Base-by-base conservation (phyloP, 164 flowering plant genomes). In the Warburgia ugandensis region DNA sequence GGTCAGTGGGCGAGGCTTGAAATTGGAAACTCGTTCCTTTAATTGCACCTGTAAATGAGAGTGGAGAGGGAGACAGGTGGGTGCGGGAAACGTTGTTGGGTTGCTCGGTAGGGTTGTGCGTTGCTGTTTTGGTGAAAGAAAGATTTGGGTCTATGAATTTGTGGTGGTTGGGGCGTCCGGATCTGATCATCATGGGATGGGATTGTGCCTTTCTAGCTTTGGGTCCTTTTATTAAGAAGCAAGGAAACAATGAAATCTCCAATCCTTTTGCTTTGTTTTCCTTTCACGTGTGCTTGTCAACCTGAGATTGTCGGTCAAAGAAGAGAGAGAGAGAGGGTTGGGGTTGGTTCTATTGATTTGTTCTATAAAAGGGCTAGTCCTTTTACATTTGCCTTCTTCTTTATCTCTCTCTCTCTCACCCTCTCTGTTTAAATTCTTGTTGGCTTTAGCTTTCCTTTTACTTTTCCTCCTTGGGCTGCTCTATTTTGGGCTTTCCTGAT, bases 291-390 rank as follows among this genome's bases (percentile, higher is more conserved):
- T 22, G 57, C 16, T 30, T 53, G 57, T 42, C 57, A 53, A 31
- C 57, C 48, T 21, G 29, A n/a, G 41, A 45, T 63, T 71, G 86
- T 77, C 80, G 76, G 80, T 80, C 80, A 77, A 80, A 70, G 45
- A 52, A 40, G 25, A 28, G 20, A n/a, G 54, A 50, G 54, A 50
- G 20, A 22, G 36, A 21, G 49, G 27, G 3, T 30, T 31, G 42
- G 10, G 51, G 17, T 29, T 29, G 17, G 36, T n/a, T 48, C 35
- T 21, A 30, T 20, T 45, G 31, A n/a, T n/a, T n/a, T n/a, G 0
- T 35, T 53, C 57, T 53, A 53, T 42, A 53, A 58, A 64, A 64
- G 37, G 28, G 16, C 42, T 17, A 5, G 59, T 50, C 52, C 55
- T 64, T 58, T 46, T 30, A n/a, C 49, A n/a, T 27, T n/a, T 27